Percentiles rank a stretch among this genome's conserved stretches.
phyloP scores from a whole-genome alignment of 1,139 yeast species.

The Candida sanyaensis region DNA sequence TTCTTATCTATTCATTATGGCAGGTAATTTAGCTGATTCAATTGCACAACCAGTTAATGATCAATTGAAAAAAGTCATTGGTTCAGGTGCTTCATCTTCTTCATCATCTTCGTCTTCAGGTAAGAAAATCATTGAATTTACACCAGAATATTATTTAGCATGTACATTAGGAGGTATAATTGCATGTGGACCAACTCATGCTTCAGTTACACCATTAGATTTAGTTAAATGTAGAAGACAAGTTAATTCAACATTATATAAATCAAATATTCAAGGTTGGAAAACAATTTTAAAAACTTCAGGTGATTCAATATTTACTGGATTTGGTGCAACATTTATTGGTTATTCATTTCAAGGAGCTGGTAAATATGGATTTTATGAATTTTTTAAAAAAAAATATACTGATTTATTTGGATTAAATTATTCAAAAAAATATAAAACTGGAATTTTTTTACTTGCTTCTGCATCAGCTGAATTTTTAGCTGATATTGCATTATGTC shows the following conservation, averaged over 20 bases:
- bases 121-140: constrained; percentile 45
- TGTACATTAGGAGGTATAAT: constrained; percentile 87
- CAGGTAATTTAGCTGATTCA: constrained; percentile 22
- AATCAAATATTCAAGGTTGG: constrained; percentile 79
- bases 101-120: not conserved
- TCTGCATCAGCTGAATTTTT: constrained; percentile 91
- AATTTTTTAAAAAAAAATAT: constrained; percentile 79
- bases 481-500: constrained; percentile 88
- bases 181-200: constrained; percentile 97
- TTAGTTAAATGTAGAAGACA: constrained; percentile 91
- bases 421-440: constrained; percentile 62
- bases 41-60: constrained; percentile 36
- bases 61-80: constrained; percentile 20
- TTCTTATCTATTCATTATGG: not conserved
- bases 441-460: constrained; percentile 76
- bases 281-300: constrained; percentile 66
- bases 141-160: constrained; percentile 74
- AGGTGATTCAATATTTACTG: constrained; percentile 82
- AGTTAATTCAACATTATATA: constrained; percentile 71
- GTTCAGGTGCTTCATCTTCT: constrained; percentile 10
- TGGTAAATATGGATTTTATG: constrained; percentile 94
- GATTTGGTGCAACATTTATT: constrained; percentile 85
- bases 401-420: constrained; percentile 68
- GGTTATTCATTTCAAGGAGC: constrained; percentile 96
- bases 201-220: constrained; percentile 89